These are phyloP conservation scores for Mixia osmundae DNA, from an alignment of 1,284 basidiomycete genomes.

Conservation along the genomic window DNA sequence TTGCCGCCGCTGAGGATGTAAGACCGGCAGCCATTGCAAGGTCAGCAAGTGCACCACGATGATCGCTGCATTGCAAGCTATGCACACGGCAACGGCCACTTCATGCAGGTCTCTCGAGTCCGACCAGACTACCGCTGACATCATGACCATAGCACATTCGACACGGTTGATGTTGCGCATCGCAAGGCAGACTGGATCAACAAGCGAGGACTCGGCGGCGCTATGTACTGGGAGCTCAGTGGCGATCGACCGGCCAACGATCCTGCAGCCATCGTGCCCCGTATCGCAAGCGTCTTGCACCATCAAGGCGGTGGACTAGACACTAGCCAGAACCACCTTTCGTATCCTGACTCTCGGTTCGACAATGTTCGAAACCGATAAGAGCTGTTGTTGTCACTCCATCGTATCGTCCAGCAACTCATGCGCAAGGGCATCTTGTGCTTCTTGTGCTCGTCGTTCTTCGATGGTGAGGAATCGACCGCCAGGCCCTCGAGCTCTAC, in stretches of 20 bases:
- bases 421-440: too few relatives aligned
- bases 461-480: conserved; percentile 32
- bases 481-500: conserved; percentile 81
- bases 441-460: too few relatives aligned
- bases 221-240: conserved; percentile 22
- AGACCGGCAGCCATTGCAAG: conserved; percentile 31
- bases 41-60: conserved; percentile 43
- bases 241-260: conserved; percentile 17
- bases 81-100: too few relatives aligned
- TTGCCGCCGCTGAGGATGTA: conserved; percentile 8
- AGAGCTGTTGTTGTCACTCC: too few relatives aligned
- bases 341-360: conserved; percentile 26
- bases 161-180: conserved; percentile 44
- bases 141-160: conserved; percentile 44
- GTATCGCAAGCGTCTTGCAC: conserved; percentile 7
- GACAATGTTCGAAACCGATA: conserved; percentile 22
- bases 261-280: conserved; percentile 10
- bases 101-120: conserved; percentile 60
- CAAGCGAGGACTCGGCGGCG: conserved; percentile 11
- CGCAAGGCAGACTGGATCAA: conserved; percentile 54
- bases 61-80: too few relatives aligned
- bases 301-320: conserved; percentile 19
- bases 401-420: too few relatives aligned
- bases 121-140: conserved; percentile 39
- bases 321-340: conserved; percentile 43